These are phyloP conservation scores for Aspergillus sp. DNA, from an alignment of 2,329 filamentous ascomycete genomes.

Conservation along the genomic window DNA sequence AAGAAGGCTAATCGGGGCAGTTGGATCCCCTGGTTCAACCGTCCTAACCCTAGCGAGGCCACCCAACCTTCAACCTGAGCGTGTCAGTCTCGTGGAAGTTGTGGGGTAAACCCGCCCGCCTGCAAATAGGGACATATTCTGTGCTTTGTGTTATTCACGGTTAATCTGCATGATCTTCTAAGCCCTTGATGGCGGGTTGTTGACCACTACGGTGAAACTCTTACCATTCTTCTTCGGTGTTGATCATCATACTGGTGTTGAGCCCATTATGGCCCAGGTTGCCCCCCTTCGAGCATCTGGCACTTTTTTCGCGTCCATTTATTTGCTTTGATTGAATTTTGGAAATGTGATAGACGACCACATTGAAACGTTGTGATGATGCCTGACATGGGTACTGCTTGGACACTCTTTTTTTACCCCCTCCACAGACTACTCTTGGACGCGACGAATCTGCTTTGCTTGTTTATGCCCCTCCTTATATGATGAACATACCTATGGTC, in stretches of 20 bases:
- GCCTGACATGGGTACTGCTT: slow-evolving; percentile 11
- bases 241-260: slow-evolving; percentile 2
- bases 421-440: not conserved
- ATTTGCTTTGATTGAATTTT: not conserved
- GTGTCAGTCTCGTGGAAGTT: not conserved
- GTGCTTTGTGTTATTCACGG: not conserved
- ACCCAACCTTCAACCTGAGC: slow-evolving; percentile 16
- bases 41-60: slow-evolving; percentile 33
- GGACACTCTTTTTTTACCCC: slow-evolving; percentile 7
- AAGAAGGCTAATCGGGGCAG: slow-evolving; percentile 50
- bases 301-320: slow-evolving; percentile 4
- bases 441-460: not conserved
- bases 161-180: slow-evolving; percentile 11
- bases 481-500: slow-evolving; percentile 24
- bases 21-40: slow-evolving; percentile 52
- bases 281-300: not conserved
- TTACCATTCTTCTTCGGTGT: slow-evolving; percentile 5
- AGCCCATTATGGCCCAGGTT: slow-evolving; percentile 1
- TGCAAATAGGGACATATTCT: not conserved
- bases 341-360: slow-evolving; percentile 5
- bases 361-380: slow-evolving; percentile 5
- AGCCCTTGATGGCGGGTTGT: slow-evolving; percentile 4
- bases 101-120: not conserved
- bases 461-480: slow-evolving; percentile 18
- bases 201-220: not conserved